These are phyloP conservation scores for Rhizopus arrhizus DNA, from an alignment of 371 early-diverging fungal species.

Conservation along the genomic window DNA sequence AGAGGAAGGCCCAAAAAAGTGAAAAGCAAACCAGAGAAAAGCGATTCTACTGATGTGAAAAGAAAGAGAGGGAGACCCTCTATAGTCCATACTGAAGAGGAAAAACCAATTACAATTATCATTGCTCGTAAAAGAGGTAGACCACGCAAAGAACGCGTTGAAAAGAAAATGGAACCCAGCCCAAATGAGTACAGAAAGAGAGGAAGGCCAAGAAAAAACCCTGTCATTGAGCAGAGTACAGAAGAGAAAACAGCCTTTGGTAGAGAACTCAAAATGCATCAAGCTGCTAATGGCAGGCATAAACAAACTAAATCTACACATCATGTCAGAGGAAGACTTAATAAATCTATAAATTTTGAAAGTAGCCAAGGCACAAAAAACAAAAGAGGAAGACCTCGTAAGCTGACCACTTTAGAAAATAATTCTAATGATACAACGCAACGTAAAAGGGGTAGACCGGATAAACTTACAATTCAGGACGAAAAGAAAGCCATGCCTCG, in stretches of 20 bases:
- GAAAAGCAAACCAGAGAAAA: background rate
- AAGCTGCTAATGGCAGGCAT: too few species aligned
- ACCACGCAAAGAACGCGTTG: background rate
- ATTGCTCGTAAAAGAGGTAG: background rate
- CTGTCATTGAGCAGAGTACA: too few species aligned
- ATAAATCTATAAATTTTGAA: background rate
- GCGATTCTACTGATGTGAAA: background rate
- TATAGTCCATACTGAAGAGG: background rate
- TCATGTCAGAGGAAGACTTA: too few species aligned
- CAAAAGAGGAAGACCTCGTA: constrained; percentile 22
- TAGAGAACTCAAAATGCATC: too few species aligned
- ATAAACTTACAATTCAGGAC: background rate
- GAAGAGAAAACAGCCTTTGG: background rate
- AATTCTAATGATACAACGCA: background rate
- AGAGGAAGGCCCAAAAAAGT: background rate
- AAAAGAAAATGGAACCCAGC: background rate
- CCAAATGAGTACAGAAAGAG: background rate
- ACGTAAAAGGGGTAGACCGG: background rate
- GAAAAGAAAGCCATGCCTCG: background rate
- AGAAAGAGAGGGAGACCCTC: constrained; percentile 2
- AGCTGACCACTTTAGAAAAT: background rate
- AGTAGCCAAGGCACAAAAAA: constrained; percentile 3
- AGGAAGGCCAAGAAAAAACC: background rate
- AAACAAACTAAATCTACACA: too few species aligned
- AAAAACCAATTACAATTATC: background rate